These are phyloP conservation scores for Parastagonospora avenae DNA, from an alignment of 2,329 filamentous ascomycete genomes.

Conservation along the genomic window DNA sequence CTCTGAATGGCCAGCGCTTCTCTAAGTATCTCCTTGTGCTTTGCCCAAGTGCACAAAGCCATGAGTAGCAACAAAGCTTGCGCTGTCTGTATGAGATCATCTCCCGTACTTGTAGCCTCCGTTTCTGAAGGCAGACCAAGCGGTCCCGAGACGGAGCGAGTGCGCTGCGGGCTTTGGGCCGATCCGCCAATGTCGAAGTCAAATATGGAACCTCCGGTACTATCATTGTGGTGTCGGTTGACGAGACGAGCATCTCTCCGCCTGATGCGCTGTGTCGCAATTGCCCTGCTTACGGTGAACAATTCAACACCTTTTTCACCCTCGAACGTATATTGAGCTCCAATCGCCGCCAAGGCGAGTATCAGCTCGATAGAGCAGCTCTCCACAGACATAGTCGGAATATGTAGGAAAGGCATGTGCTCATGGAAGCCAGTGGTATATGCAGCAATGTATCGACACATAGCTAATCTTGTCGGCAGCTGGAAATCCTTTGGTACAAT, in stretches of 20 bases:
- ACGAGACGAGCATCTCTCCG: slow-evolving; percentile 55
- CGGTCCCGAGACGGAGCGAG: slow-evolving; percentile 28
- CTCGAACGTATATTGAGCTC: slow-evolving; percentile 67
- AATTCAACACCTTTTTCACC: slow-evolving; percentile 58
- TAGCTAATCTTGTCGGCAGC: slow-evolving; percentile 70
- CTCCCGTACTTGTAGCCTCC: slow-evolving; percentile 16
- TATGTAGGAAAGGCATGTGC: slow-evolving; percentile 67
- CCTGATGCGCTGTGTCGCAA: slow-evolving; percentile 59
- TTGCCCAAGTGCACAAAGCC: slow-evolving; percentile 65
- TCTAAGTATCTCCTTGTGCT: slow-evolving; percentile 61
- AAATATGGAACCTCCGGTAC: slow-evolving; percentile 24
- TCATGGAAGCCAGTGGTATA: slow-evolving; percentile 71
- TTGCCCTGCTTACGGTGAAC: slow-evolving; percentile 62
- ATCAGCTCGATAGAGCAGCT: slow-evolving; percentile 72
- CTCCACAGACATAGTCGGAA: slow-evolving; percentile 67
- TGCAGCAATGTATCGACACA: slow-evolving; percentile 71
- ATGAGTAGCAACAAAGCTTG: slow-evolving; percentile 68
- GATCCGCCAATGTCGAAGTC: slow-evolving; percentile 18
- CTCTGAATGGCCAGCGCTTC: slow-evolving; percentile 64
- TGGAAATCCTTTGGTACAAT: slow-evolving; percentile 67
- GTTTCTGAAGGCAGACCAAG: slow-evolving; percentile 33
- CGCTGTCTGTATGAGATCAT: slow-evolving; percentile 64
- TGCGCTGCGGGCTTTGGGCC: slow-evolving; percentile 19
- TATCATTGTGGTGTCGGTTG: slow-evolving; percentile 26
- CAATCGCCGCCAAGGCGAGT: slow-evolving; percentile 70